A percentile compares a stretch with the other conserved stretches of the same genome.
Conservation (phyloP, 2,329 filamentous ascomycete species). For the Calonectria pseudoturangicola region DNA sequence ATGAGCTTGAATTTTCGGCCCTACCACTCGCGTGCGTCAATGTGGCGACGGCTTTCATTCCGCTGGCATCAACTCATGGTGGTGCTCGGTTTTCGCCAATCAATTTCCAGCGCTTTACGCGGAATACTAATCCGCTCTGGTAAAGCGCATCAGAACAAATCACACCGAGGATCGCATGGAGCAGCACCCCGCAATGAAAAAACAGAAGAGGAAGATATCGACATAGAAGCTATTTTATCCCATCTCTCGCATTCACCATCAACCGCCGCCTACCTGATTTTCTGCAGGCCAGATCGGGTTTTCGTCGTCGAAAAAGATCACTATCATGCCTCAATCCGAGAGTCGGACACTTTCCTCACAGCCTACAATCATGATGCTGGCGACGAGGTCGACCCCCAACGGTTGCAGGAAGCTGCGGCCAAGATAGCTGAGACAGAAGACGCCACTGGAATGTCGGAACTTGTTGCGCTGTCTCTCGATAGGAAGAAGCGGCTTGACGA, state of each 20-base stretch:
- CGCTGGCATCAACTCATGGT: conserved; percentile 56
- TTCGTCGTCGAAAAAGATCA: conserved; percentile 57
- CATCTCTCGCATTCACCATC: conserved; percentile 46
- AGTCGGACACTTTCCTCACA: conserved; percentile 50
- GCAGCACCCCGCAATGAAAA: background rate
- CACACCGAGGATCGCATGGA: fast-evolving
- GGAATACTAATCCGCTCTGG: conserved; percentile 43
- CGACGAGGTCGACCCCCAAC: conserved; percentile 49
- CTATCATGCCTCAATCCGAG: conserved; percentile 41
- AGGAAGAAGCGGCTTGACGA: conserved; percentile 50
- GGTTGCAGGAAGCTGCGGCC: conserved; percentile 35
- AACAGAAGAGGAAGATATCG: background rate
- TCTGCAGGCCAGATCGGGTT: conserved; percentile 52
- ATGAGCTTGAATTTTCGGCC: conserved; percentile 69
- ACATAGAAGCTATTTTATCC: conserved; percentile 43
- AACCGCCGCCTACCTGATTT: conserved; percentile 57
- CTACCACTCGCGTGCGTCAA: conserved; percentile 52
- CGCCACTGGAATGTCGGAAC: conserved; percentile 49
- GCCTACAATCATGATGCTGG: conserved; percentile 55
- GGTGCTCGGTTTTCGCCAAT: conserved; percentile 49
- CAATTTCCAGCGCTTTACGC: conserved; percentile 54
- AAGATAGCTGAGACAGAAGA: conserved; percentile 9
- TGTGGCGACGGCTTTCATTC: conserved; percentile 47
- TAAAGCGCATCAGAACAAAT: fast-evolving
- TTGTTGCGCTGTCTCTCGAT: conserved; percentile 50